phyloP scores from a whole-genome alignment of 208 protist genomes.

The Acanthamoeba lenticulata region DNA sequence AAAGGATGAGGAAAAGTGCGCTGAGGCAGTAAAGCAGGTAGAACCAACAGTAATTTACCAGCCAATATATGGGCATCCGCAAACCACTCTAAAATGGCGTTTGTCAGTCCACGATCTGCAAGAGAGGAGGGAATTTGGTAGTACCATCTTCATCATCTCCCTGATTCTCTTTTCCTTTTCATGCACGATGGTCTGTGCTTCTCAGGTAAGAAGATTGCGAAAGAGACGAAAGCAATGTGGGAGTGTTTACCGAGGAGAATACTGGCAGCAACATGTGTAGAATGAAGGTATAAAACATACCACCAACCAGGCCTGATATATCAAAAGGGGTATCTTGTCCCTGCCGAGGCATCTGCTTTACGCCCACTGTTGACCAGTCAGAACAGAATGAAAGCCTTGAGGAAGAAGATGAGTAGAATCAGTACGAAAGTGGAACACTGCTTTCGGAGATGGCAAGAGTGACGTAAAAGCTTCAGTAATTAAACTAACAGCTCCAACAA shows the following conservation, averaged over 20 bases:
- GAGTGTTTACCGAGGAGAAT: slow-evolving; percentile 2
- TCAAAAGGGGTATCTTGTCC: background rate
- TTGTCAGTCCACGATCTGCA: no score
- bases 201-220: background rate
- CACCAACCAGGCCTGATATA: background rate
- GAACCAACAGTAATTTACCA: slow-evolving; percentile 52
- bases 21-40: slow-evolving; percentile 61
- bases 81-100: slow-evolving; percentile 71
- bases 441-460: background rate
- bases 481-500: background rate
- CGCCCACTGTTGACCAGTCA: background rate
- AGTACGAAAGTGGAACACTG: slow-evolving; percentile 29
- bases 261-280: slow-evolving; percentile 67
- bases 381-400: background rate
- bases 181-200: slow-evolving; percentile 69
- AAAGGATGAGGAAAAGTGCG: slow-evolving; percentile 3
- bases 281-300: slow-evolving; percentile 63
- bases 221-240: background rate
- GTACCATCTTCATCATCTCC: slow-evolving; percentile 73
- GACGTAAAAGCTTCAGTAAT: slow-evolving; percentile 3
- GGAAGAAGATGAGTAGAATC: background rate
- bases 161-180: slow-evolving; percentile 65
- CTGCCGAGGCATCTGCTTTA: background rate
- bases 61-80: slow-evolving; percentile 67
- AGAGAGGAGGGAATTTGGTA: no score